Evolutionary conservation across 352 stramenopile genomes (phyloP).

Genomic region (Pythium oligandrum): DNA sequence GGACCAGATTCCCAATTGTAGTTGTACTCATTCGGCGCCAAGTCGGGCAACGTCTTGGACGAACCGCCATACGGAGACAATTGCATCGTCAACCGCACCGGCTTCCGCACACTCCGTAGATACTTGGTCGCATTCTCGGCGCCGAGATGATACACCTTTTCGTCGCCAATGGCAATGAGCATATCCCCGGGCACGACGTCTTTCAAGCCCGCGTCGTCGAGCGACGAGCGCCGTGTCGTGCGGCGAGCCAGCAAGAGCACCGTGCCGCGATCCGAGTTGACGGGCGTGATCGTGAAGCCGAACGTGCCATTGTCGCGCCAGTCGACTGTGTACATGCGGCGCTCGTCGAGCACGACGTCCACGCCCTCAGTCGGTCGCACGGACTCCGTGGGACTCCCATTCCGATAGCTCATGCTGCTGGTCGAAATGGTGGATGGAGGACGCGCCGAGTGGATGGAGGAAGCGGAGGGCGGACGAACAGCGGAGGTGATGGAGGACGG

Average conservation of each 20-base stretch:
- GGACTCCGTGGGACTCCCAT: neutral
- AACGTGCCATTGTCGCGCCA: conserved; percentile 58
- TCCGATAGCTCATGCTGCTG: neutral
- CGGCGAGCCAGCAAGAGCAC: conserved; percentile 57
- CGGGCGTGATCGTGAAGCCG: conserved; percentile 65
- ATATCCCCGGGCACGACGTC: conserved; percentile 74
- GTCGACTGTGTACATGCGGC: conserved; percentile 73
- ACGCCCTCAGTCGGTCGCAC: conserved; percentile 2
- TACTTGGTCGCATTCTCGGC: conserved; percentile 56
- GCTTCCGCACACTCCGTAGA: conserved; percentile 60
- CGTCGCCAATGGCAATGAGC: conserved; percentile 67
- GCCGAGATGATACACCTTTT: conserved; percentile 74
- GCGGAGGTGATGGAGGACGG: no score
- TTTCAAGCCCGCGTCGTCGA: conserved; percentile 40
- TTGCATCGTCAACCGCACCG: conserved; percentile 64
- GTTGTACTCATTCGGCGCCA: conserved; percentile 76
- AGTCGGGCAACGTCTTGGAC: conserved; percentile 40
- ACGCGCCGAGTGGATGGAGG: no score
- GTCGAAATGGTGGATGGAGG: neutral
- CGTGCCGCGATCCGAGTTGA: conserved; percentile 62
- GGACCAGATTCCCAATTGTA: conserved; percentile 71
- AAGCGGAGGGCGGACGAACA: no score
- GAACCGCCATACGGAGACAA: conserved; percentile 49
- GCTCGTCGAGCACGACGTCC: conserved; percentile 57
- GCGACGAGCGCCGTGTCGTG: conserved; percentile 27